Base-by-base conservation (phyloP, 768 basidiomycete species). In the Mycena vulgaris region DNA sequence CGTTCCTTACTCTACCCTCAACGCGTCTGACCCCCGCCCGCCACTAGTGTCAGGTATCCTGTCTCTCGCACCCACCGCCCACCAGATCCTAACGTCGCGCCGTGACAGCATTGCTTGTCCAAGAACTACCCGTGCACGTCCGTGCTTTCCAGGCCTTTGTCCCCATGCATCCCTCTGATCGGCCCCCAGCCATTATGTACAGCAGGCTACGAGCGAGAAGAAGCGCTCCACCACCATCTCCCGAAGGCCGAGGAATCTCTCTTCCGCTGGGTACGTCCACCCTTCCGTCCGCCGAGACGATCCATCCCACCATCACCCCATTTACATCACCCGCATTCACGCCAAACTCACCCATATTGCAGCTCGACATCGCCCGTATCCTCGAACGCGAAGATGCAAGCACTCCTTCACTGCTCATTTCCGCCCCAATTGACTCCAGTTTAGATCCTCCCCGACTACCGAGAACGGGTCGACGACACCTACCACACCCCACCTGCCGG, bases 71-170 rank as follows among this genome's bases (percentile, higher is more conserved):
- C 47, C 19, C 64, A 25, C 59, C 66, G 30, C 59, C 62, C 78
- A n/a, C n/a, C n/a, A n/a, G n/a, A n/a, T n/a, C 64, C 63, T 76
- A 68, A 62, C 52, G n/a, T n/a, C n/a, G 58, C 68, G 66, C 67
- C 55, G 39, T 52, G 56, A 66, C 74, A 96, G 92, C 95, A 96
- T 77, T 97, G 95, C 80, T 81, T 90, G 69, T 88, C 92, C 70
- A 97, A 97, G 84, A 95, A 93, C 76, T 95, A 93, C 77, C 92
- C 94, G 51, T 97, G 95, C 94, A 96, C 95, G 95, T 95, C 76
- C 74, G 93, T 89, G 21, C 72, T 66, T 31, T 58, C 60, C 45
- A 28, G 58, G n/a, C 62, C 74, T 68, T 47, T 63, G 72, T 67
- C 68, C 68, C 53, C 58, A 33, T 39, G 37, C 57, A 33, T 59